Evolutionary conservation across 164 flowering plant genomes (phyloP).

Genomic region (Stephania cephalantha): DNA sequence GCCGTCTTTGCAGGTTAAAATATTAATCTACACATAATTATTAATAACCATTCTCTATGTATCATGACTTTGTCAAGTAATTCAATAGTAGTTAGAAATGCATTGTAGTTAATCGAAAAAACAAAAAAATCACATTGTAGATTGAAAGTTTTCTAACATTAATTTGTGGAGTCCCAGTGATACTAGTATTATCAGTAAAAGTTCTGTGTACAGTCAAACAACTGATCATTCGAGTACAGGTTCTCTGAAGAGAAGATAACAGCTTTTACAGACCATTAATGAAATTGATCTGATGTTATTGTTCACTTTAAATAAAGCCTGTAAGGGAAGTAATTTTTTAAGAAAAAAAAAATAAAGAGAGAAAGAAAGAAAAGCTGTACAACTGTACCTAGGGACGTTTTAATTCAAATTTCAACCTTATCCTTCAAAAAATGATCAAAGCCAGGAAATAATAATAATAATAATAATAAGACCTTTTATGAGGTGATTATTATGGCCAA

Average conservation of each 20-base stretch:
- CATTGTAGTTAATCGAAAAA: too few relatives aligned
- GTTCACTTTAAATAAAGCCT: background rate
- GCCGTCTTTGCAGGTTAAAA: too few relatives aligned
- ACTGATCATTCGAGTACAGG: background rate
- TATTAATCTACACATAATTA: background rate
- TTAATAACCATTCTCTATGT: background rate
- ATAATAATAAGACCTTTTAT: background rate
- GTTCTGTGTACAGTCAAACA: background rate
- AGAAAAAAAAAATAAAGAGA: too few relatives aligned
- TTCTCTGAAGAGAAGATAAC: background rate
- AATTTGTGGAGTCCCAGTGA: background rate
- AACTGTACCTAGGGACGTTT: background rate
- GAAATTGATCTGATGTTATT: background rate
- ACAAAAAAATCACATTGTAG: too few relatives aligned
- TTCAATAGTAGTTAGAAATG: too few relatives aligned
- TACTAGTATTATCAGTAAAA: background rate
- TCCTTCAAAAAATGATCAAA: background rate
- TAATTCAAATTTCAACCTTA: background rate
- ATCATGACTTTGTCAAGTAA: background rate
- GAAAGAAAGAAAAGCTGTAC: background rate
- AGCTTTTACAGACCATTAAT: background rate
- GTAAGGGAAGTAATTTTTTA: background rate
- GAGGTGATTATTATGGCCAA: background rate
- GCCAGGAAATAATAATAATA: background rate
- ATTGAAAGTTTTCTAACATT: background rate